Conservation (phyloP, 768 basidiomycete genomes). For the Termitomyces titanicus region DNA sequence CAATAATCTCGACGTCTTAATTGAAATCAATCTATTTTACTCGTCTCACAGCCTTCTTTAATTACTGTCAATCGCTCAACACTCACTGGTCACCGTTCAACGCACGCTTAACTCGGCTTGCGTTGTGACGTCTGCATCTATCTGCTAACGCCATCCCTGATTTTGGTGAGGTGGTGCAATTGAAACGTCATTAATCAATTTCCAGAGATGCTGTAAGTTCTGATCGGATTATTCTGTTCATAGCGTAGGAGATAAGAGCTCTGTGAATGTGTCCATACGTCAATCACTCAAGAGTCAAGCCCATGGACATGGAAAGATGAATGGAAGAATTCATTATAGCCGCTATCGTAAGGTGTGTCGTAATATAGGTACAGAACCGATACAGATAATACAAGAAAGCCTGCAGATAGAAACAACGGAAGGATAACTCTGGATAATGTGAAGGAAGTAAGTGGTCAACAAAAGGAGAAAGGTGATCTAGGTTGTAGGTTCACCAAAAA, state of each 20-base stretch:
- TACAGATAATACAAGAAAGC: not conserved
- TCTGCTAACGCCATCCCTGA: not conserved
- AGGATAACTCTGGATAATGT: not conserved
- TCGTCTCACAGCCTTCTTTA: not conserved
- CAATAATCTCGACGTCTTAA: constrained; percentile 13
- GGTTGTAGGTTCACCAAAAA: not conserved
- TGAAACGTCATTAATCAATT: not conserved
- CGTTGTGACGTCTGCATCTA: not conserved
- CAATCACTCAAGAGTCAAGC: no score
- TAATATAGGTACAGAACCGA: not conserved
- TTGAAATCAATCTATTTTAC: constrained; percentile 8
- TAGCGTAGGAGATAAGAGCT: no score
- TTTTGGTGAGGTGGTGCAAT: no score
- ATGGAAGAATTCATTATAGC: not conserved
- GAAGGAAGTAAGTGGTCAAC: not conserved
- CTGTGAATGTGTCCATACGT: no score
- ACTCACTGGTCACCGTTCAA: not conserved
- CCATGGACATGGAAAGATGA: not conserved
- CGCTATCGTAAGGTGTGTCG: not conserved
- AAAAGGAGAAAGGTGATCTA: not conserved
- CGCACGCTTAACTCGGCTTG: not conserved
- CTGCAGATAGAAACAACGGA: not conserved
- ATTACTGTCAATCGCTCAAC: not conserved
- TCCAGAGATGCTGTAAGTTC: not conserved
- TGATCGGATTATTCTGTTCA: not conserved